Evolutionary conservation across 2,329 filamentous ascomycete genomes (phyloP).

Genomic region (Sporothrix pallida): DNA sequence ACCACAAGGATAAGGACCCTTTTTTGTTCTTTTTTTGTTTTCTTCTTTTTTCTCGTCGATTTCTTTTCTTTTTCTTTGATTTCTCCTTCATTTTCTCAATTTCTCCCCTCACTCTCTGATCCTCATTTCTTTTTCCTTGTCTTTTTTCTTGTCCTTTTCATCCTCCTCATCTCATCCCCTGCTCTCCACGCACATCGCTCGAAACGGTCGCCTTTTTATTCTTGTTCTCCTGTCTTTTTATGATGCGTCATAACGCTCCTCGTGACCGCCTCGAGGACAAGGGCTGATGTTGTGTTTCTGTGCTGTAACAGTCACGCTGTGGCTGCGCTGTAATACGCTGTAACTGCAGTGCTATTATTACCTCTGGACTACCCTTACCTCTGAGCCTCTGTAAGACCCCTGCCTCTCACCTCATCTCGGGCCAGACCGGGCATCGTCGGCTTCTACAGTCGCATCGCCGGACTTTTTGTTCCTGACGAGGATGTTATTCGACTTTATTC

Average conservation of each 20-base stretch:
- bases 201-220: neutral
- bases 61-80: neutral
- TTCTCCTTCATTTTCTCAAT: neutral
- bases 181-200: conserved; percentile 1
- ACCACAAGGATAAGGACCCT: neutral
- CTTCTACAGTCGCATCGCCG: neutral
- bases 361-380: neutral
- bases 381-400: neutral
- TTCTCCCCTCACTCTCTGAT: neutral
- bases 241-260: conserved; percentile 15
- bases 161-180: too few species aligned
- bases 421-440: conserved; percentile 26
- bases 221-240: neutral
- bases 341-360: neutral
- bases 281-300: neutral
- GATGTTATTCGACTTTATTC: neutral
- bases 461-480: neutral
- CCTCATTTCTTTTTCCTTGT: conserved; percentile 7
- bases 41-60: neutral
- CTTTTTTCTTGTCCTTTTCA: neutral
- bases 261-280: conserved; percentile 17
- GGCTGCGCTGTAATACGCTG: neutral
- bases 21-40: neutral
- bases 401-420: neutral
- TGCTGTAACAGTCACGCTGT: neutral